A percentile compares a stretch with the other conserved stretches of the same genome.
phyloP scores from a whole-genome alignment of 2,329 filamentous ascomycete genomes.

The Calonectria hongkongensis region DNA sequence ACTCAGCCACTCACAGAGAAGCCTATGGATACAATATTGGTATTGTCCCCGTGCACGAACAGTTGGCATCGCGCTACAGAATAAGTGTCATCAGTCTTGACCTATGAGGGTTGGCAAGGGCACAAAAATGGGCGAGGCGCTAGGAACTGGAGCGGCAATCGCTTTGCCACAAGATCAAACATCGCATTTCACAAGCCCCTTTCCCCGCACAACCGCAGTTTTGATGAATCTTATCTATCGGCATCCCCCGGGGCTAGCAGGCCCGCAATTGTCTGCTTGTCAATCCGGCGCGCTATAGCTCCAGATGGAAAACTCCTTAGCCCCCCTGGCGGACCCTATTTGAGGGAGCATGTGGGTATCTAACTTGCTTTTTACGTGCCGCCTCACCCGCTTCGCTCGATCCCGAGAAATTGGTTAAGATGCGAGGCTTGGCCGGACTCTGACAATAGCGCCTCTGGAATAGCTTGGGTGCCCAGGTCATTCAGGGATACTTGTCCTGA shows the following conservation, averaged over 20 bases:
- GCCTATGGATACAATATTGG: background rate
- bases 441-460: background rate
- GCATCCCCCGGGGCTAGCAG: background rate
- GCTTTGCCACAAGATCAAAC: no score
- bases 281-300: background rate
- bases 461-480: background rate
- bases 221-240: background rate
- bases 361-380: background rate
- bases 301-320: background rate
- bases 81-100: background rate
- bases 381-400: background rate
- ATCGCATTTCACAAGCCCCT: background rate
- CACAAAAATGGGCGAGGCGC: background rate
- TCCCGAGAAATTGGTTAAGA: background rate
- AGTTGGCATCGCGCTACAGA: background rate
- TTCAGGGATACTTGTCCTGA: background rate
- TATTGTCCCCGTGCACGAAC: background rate
- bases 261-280: no score
- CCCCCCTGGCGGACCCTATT: background rate
- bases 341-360: background rate
- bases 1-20: background rate
- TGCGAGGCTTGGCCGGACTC: background rate
- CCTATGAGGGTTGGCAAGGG: background rate
- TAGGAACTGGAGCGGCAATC: background rate
- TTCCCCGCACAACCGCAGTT: background rate